Evolutionary conservation across 345 rosid genomes (phyloP).

Genomic region (Gossypium ekmanianum): DNA sequence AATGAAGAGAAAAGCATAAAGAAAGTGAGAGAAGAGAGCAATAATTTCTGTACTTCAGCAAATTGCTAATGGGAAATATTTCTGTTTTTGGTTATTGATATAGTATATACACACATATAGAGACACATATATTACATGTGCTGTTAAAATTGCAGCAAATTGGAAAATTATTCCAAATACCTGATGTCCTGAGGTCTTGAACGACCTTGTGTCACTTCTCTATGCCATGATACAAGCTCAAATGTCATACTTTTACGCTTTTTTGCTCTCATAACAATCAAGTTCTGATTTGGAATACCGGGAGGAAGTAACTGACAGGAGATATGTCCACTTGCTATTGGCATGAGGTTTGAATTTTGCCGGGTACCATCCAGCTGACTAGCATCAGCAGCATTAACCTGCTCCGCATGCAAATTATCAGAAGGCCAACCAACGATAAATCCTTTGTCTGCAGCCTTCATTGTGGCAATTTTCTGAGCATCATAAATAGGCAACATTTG

Average conservation of each 20-base stretch:
- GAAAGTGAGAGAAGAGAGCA: background rate
- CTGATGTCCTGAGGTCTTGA: constrained; percentile 55
- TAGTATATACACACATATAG: background rate
- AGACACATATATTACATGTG: background rate
- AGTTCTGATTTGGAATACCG: constrained; percentile 32
- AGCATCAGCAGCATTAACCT: constrained; percentile 32
- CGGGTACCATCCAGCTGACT: constrained; percentile 27
- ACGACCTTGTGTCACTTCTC: constrained; percentile 44
- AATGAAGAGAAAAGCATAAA: background rate
- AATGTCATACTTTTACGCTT: constrained; percentile 64
- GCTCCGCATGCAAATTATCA: constrained; percentile 39
- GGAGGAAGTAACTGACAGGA: constrained; percentile 35
- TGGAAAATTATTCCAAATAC: constrained; percentile 32
- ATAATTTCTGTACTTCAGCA: background rate
- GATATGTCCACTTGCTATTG: constrained; percentile 34
- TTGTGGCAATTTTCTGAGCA: constrained; percentile 30
- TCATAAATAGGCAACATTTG: constrained; percentile 45
- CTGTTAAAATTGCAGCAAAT: background rate
- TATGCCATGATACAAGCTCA: constrained; percentile 62
- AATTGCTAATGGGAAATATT: background rate
- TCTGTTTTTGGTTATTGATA: background rate
- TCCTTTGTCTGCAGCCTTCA: constrained; percentile 45
- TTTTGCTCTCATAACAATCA: constrained; percentile 35
- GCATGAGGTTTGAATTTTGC: constrained; percentile 28
- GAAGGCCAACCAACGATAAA: constrained; percentile 38